Conservation (phyloP, 768 basidiomycete genomes). For the Tubosaeta sp. region DNA sequence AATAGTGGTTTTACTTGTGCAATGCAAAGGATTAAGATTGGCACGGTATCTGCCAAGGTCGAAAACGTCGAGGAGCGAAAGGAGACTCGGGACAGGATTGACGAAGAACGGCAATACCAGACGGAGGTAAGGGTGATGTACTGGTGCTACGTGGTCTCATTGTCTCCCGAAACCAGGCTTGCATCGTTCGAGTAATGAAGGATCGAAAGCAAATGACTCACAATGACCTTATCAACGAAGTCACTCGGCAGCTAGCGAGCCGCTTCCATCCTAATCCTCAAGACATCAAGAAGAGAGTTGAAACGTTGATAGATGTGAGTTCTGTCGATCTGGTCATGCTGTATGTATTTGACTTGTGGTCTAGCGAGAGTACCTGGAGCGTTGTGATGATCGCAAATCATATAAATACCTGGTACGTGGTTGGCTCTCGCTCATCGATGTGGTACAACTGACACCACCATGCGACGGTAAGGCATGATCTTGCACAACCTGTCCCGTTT, state of each 20-base stretch:
- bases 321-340: neutral
- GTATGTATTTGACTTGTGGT: neutral
- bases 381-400: constrained; percentile 82
- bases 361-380: constrained; percentile 91
- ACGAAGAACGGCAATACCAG: constrained; percentile 87
- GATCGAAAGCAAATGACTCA: constrained; percentile 86
- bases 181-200: constrained; percentile 97
- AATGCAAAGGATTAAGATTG: constrained; percentile 89
- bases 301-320: constrained; percentile 86
- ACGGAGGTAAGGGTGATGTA: constrained; percentile 60
- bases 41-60: constrained; percentile 81
- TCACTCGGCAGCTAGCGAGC: constrained; percentile 75
- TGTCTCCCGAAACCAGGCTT: constrained; percentile 59
- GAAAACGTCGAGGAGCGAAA: constrained; percentile 84
- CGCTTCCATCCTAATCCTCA: constrained; percentile 86
- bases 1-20: constrained; percentile 76
- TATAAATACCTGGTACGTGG: constrained; percentile 69
- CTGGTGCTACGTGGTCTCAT: constrained; percentile 2
- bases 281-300: constrained; percentile 90
- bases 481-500: neutral
- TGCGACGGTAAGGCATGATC: constrained; percentile 21
- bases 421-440: neutral
- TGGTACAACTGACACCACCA: constrained; percentile 2
- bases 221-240: constrained; percentile 86
- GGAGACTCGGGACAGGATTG: constrained; percentile 86